phyloP scores from a whole-genome alignment of 2,329 filamentous ascomycete genomes.

The Leptoxyphium fumago region DNA sequence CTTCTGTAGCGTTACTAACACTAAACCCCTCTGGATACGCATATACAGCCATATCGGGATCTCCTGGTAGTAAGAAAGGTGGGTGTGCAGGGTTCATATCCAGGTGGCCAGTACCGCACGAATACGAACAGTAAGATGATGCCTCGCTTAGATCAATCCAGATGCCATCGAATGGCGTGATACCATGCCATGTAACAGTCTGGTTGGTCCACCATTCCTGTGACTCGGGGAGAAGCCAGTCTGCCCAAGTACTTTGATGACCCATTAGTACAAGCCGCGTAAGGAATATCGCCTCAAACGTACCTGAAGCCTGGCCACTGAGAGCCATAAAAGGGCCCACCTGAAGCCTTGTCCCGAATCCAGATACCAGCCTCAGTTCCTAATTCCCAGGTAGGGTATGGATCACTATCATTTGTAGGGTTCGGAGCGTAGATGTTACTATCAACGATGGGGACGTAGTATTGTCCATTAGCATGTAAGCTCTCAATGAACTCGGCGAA shows the following conservation, averaged over 20 bases:
- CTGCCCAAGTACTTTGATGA: slow-evolving; percentile 4
- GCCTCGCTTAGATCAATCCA: slow-evolving; percentile 52
- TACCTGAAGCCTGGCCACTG: slow-evolving; percentile 12
- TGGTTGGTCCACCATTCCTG: slow-evolving; percentile 43
- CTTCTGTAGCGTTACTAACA: slow-evolving; percentile 52
- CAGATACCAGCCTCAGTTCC: slow-evolving; percentile 36
- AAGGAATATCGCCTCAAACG: not conserved
- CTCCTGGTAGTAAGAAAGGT: slow-evolving; percentile 49
- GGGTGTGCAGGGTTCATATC: slow-evolving; percentile 55
- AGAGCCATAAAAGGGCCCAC: slow-evolving; percentile 30
- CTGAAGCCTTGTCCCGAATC: slow-evolving; percentile 41
- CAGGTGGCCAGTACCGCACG: slow-evolving; percentile 51
- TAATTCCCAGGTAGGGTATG: slow-evolving; percentile 35
- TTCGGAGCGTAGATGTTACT: slow-evolving; percentile 53
- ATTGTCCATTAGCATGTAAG: slow-evolving; percentile 36
- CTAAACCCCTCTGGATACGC: slow-evolving; percentile 57
- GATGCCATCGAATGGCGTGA: slow-evolving; percentile 37
- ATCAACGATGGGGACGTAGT: slow-evolving; percentile 44
- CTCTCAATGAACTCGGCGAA: slow-evolving; percentile 34
- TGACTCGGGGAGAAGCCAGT: slow-evolving; percentile 10
- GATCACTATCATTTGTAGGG: slow-evolving; percentile 44
- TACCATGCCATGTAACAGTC: slow-evolving; percentile 36
- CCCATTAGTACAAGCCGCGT: slow-evolving; percentile 8
- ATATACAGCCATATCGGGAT: slow-evolving; percentile 44
- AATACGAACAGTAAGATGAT: slow-evolving; percentile 53